Conservation (phyloP, 192 early-diverging fungal genomes). For the Podila epigama region DNA sequence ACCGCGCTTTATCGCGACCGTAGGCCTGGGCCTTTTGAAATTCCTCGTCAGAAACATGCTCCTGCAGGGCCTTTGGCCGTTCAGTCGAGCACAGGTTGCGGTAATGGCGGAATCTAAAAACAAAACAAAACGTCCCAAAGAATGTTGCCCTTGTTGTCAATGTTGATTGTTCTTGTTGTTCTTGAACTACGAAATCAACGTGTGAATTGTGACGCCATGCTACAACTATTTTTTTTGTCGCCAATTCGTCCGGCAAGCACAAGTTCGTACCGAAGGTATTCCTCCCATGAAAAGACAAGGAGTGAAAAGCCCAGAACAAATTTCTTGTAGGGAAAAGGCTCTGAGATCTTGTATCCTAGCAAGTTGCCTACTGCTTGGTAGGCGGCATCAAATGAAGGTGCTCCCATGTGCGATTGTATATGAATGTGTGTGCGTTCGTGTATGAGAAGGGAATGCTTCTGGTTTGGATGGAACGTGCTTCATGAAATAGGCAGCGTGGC, state of each 20-base stretch:
- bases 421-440: neutral
- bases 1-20: slow-evolving; percentile 82
- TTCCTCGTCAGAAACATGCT: slow-evolving; percentile 74
- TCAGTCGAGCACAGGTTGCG: slow-evolving; percentile 68
- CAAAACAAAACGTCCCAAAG: too few species aligned
- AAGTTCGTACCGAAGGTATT: slow-evolving; percentile 80
- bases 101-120: slow-evolving; percentile 75
- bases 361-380: slow-evolving; percentile 5
- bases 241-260: neutral
- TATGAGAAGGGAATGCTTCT: neutral
- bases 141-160: too few species aligned
- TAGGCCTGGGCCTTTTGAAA: slow-evolving; percentile 88
- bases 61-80: slow-evolving; percentile 73
- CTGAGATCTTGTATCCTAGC: neutral
- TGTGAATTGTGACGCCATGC: too few species aligned
- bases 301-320: slow-evolving; percentile 77
- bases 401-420: slow-evolving; percentile 13
- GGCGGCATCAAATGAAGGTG: slow-evolving; percentile 9
- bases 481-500: too few species aligned
- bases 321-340: slow-evolving; percentile 75
- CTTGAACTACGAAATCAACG: too few species aligned
- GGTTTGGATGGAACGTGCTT: neutral
- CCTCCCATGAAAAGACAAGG: slow-evolving; percentile 79
- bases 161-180: too few species aligned
- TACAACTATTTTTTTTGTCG: too few species aligned